A percentile compares a stretch with the other conserved stretches of the same genome.
These are phyloP conservation scores for Aspergillus intermedius DNA, from an alignment of 2,329 filamentous ascomycete genomes.

Conservation along the genomic window DNA sequence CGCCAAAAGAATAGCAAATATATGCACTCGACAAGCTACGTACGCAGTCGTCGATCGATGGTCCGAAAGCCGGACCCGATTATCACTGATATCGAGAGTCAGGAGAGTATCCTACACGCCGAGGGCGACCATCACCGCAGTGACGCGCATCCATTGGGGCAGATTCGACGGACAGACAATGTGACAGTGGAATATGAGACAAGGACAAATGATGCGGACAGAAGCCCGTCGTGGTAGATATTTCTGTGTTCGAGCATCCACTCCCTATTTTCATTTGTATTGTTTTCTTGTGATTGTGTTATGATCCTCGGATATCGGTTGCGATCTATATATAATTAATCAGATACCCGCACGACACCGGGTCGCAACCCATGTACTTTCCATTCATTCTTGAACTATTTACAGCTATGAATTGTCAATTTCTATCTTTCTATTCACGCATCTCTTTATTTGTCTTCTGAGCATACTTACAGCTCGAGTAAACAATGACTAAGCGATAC, in stretches of 20 bases:
- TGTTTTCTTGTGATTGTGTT: neutral
- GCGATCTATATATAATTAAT: too few species aligned
- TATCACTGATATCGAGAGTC: constrained; percentile 15
- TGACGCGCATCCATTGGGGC: constrained; percentile 3
- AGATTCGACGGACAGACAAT: constrained; percentile 13
- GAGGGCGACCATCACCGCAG: constrained; percentile 3
- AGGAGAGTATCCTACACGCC: constrained; percentile 17
- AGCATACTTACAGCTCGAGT: neutral
- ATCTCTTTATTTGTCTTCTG: too few species aligned
- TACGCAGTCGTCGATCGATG: constrained; percentile 7
- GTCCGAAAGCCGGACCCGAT: constrained; percentile 7
- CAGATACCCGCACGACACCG: too few species aligned
- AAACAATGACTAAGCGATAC: neutral
- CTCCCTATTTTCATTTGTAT: neutral
- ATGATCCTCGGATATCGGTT: neutral
- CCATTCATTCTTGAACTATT: too few species aligned
- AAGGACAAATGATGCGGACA: neutral
- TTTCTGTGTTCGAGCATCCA: neutral
- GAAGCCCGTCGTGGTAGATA: neutral
- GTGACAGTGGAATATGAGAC: constrained; percentile 9
- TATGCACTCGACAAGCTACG: constrained; percentile 3
- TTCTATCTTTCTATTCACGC: too few species aligned
- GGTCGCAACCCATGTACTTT: too few species aligned
- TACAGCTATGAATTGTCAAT: too few species aligned
- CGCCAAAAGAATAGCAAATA: constrained; percentile 8